Conservation (phyloP, 352 stramenopile genomes). For the Pythium apleroticum region DNA sequence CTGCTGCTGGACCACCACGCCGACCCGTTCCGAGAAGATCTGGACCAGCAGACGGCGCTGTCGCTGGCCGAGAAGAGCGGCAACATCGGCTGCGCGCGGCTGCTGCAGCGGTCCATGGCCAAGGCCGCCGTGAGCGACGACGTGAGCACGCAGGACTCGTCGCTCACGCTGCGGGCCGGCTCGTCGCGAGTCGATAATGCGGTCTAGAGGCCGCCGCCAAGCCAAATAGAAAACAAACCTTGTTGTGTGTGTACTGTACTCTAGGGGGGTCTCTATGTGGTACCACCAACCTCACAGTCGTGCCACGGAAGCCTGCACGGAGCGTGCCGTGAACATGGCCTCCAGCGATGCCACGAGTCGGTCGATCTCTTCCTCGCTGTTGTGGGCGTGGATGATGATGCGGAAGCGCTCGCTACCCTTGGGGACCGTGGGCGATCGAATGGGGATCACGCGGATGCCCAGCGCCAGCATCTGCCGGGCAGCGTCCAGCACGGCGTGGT, state of each 20-base stretch:
- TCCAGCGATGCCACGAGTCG: slow-evolving; percentile 52
- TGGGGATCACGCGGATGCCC: slow-evolving; percentile 92
- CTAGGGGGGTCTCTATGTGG: background rate
- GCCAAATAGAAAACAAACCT: background rate
- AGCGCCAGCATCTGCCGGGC: slow-evolving; percentile 56
- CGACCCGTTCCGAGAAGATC: slow-evolving; percentile 76
- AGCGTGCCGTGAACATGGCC: slow-evolving; percentile 37
- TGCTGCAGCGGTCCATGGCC: slow-evolving; percentile 79
- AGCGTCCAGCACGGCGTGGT: slow-evolving; percentile 83
- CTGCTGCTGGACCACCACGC: slow-evolving; percentile 77
- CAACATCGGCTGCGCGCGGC: slow-evolving; percentile 71
- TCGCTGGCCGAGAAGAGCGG: slow-evolving; percentile 68
- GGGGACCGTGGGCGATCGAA: slow-evolving; percentile 95
- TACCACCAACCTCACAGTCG: background rate
- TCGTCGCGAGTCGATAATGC: slow-evolving; percentile 63
- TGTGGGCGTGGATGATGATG: slow-evolving; percentile 96
- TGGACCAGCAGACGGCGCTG: slow-evolving; percentile 72
- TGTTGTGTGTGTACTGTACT: background rate
- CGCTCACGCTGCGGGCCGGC: slow-evolving; percentile 64
- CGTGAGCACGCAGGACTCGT: slow-evolving; percentile 24
- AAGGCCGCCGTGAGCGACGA: slow-evolving; percentile 59
- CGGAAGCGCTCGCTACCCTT: slow-evolving; percentile 93
- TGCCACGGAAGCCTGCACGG: background rate
- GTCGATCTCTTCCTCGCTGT: slow-evolving; percentile 88
- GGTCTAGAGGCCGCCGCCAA: slow-evolving; percentile 37